These are phyloP conservation scores for Phyllachora maydis DNA, from an alignment of 2,329 filamentous ascomycete genomes.

Conservation along the genomic window DNA sequence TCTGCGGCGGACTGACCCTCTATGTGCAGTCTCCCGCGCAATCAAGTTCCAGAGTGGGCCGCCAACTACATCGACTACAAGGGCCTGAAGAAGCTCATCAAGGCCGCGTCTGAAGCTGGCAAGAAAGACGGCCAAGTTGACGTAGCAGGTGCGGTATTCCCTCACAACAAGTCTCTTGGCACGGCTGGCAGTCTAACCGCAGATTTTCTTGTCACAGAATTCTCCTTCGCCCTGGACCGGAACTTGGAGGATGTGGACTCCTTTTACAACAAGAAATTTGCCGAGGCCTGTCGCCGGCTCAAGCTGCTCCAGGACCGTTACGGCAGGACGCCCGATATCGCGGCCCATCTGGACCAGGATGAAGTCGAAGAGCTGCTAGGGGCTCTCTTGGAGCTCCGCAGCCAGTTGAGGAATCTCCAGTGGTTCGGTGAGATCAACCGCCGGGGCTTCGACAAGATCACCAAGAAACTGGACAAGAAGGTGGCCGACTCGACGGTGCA, in stretches of 20 bases:
- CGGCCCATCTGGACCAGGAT: slow-evolving; percentile 61
- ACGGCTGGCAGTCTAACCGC: slow-evolving; percentile 16
- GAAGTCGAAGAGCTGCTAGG: slow-evolving; percentile 84
- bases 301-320: slow-evolving; percentile 78
- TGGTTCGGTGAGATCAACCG: slow-evolving; percentile 98
- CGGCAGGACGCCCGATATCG: slow-evolving; percentile 48
- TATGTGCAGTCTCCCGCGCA: slow-evolving; percentile 46
- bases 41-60: slow-evolving; percentile 77
- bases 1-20: no score
- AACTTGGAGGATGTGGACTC: slow-evolving; percentile 93
- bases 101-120: slow-evolving; percentile 44
- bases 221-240: slow-evolving; percentile 90
- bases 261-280: slow-evolving; percentile 93
- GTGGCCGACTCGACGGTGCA: slow-evolving; percentile 57
- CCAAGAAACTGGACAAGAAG: slow-evolving; percentile 97
- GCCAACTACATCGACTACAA: slow-evolving; percentile 78
- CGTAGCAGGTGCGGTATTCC: slow-evolving; percentile 61
- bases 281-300: slow-evolving; percentile 64
- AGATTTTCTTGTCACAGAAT: slow-evolving; percentile 47
- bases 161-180: slow-evolving; percentile 6
- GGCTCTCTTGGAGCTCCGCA: slow-evolving; percentile 71
- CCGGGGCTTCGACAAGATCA: slow-evolving; percentile 91
- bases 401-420: slow-evolving; percentile 74
- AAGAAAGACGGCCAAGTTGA: slow-evolving; percentile 60
- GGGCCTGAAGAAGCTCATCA: slow-evolving; percentile 87